Base-by-base conservation (phyloP, 1,284 basidiomycete genomes). In the Ceratobasidium sp. region DNA sequence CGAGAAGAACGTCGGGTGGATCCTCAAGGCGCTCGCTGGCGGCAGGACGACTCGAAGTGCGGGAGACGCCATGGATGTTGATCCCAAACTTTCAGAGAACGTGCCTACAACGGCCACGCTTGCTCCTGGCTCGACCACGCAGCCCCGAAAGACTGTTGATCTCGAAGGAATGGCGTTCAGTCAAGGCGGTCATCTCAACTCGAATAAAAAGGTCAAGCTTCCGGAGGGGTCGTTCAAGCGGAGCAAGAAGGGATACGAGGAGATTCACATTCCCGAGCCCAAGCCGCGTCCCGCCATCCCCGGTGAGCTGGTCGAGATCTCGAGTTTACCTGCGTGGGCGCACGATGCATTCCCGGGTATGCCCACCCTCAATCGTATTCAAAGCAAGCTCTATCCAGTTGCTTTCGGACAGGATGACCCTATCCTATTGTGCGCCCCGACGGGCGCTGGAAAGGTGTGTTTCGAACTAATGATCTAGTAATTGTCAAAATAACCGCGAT, bases 161-260 rank as follows among this genome's bases (percentile, higher is more conserved):
- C 89, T 99, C 74, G 97, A 98, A 82, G 91, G 92, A 74, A 96
- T 99, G 94, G 93, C 95, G 16, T 99, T 99, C 86, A 92, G 92
- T 68, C 96, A 99, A 83, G 98, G 97, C 33, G 96, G 95, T 0
- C 97, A 98, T 81, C 87, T 99, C 80, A 99, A 99, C 95, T 96
- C 96, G 27, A 98, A 98, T 86, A 98, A 99, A 85, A 99, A 98
- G 86, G 96, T 95, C 85, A 98, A 97, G 83, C 91, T 99, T 5
- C 98, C 97, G 0, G 96, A 98, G 68, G 98, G 97, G 4, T 98
- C 96, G 41, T 97, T 99, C 90, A 99, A 99, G 87, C 93, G 97
- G 44, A 91, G 94, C 41, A 93, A 94, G 85, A 99, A 99, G 85
- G 97, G 97, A 0, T 99, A 96, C 85, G 98, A 99, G 84, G 98